Conservation (phyloP, 768 basidiomycete genomes). For the Boletus vermiculosoides region DNA sequence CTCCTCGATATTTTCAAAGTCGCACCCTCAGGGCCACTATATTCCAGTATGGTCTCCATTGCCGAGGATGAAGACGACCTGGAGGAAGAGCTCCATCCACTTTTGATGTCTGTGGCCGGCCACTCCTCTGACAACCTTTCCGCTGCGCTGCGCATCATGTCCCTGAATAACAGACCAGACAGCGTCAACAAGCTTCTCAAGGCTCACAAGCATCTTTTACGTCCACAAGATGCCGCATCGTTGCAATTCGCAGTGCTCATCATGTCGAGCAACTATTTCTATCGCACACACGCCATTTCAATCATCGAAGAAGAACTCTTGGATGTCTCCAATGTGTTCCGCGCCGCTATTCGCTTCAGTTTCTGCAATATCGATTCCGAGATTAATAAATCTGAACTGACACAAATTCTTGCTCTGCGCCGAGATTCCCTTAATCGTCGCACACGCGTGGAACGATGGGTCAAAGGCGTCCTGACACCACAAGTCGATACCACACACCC, state of each 20-base stretch:
- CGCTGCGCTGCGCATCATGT: slow-evolving; percentile 54
- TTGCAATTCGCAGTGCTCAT: slow-evolving; percentile 46
- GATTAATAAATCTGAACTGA: slow-evolving; percentile 40
- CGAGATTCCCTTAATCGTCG: slow-evolving; percentile 39
- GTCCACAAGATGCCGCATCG: slow-evolving; percentile 50
- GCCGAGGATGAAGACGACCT: slow-evolving; percentile 34
- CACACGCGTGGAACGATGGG: slow-evolving; percentile 52
- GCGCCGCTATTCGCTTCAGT: slow-evolving; percentile 40
- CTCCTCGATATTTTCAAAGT: slow-evolving; percentile 49
- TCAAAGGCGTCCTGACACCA: slow-evolving; percentile 45
- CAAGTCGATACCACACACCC: slow-evolving; percentile 41
- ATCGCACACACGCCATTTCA: slow-evolving; percentile 34
- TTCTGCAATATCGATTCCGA: slow-evolving; percentile 51
- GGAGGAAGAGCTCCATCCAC: slow-evolving; percentile 34
- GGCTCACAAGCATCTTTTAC: slow-evolving; percentile 53
- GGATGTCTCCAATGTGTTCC: slow-evolving; percentile 44
- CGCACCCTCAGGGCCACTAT: slow-evolving; percentile 49
- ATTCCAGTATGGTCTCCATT: slow-evolving; percentile 41
- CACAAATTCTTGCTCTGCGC: slow-evolving; percentile 45
- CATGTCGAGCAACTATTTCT: slow-evolving; percentile 31
- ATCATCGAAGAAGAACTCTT: slow-evolving; percentile 55
- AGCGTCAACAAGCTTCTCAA: slow-evolving; percentile 44
- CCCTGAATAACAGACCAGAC: slow-evolving; percentile 35
- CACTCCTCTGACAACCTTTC: slow-evolving; percentile 51
- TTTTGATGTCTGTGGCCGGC: slow-evolving; percentile 43